phyloP scores from a whole-genome alignment of 371 early-diverging fungal species.

The Coemansia sp. region DNA sequence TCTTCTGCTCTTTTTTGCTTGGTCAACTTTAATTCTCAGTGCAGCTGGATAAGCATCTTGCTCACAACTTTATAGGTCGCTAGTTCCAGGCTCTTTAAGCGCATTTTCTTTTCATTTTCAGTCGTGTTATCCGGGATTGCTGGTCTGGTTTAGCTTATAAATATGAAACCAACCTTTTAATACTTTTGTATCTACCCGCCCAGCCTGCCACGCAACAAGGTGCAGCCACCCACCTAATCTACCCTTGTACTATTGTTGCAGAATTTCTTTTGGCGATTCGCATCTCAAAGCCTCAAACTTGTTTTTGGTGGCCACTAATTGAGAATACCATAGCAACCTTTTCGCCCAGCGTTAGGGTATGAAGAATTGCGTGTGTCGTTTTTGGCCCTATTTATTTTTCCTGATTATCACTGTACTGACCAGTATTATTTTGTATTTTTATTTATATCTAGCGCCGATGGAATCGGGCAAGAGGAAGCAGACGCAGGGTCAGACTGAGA shows the following conservation, averaged over 20 bases:
- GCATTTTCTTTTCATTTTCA: no score
- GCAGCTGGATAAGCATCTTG: no score
- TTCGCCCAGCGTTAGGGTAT: background rate
- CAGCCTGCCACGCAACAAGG: no score
- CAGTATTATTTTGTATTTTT: background rate
- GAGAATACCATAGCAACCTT: background rate
- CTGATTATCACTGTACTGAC: background rate
- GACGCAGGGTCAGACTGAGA: background rate
- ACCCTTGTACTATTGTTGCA: background rate
- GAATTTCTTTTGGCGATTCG: background rate
- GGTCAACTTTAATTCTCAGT: no score
- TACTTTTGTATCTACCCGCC: no score
- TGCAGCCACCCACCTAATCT: no score
- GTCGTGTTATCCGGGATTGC: no score
- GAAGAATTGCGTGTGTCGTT: background rate
- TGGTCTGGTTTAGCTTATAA: no score
- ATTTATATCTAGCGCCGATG: conserved; percentile 6
- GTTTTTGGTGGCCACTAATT: background rate
- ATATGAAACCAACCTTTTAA: no score
- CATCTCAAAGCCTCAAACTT: background rate
- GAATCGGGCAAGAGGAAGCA: conserved; percentile 4
- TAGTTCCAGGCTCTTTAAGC: no score
- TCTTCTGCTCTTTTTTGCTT: no score
- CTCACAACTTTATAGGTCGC: no score
- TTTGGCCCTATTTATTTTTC: background rate